These are phyloP conservation scores for Sordariomycetes sp. DNA, from an alignment of 2,329 filamentous ascomycete species.

Conservation along the genomic window DNA sequence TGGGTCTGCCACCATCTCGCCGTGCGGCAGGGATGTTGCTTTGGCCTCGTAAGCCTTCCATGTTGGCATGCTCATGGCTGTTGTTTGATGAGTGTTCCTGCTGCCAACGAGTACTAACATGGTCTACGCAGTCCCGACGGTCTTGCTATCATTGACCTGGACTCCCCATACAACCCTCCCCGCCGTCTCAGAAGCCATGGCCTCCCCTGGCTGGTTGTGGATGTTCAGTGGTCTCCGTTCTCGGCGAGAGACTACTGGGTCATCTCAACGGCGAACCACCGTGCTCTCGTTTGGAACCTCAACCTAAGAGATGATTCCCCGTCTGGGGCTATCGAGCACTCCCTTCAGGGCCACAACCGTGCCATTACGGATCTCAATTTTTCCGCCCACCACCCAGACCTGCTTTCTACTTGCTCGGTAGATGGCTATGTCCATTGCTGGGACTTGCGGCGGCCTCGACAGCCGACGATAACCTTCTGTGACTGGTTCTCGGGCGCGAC, in stretches of 20 bases:
- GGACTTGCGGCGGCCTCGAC: slow-evolving; percentile 67
- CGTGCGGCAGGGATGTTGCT: slow-evolving; percentile 81
- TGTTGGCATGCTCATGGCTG: not conserved
- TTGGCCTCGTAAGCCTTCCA: slow-evolving; percentile 57
- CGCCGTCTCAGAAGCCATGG: slow-evolving; percentile 73
- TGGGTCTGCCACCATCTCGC: slow-evolving; percentile 86
- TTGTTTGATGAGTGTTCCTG: not conserved
- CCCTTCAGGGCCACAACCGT: slow-evolving; percentile 69
- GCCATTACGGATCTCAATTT: slow-evolving; percentile 97
- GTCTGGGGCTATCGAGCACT: slow-evolving; percentile 68
- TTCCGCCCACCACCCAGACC: slow-evolving; percentile 81
- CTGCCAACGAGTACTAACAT: not conserved
- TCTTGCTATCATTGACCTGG: slow-evolving; percentile 82
- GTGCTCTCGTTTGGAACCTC: slow-evolving; percentile 88
- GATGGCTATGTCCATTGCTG: slow-evolving; percentile 91
- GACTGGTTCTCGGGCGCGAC: slow-evolving; percentile 92
- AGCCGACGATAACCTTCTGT: slow-evolving; percentile 70
- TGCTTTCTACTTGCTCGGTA: slow-evolving; percentile 81
- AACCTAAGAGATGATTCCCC: slow-evolving; percentile 65
- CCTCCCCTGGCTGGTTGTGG: slow-evolving; percentile 87
- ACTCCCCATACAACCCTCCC: slow-evolving; percentile 79
- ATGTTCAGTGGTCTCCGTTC: slow-evolving; percentile 96
- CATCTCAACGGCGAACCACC: slow-evolving; percentile 87
- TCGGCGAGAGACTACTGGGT: slow-evolving; percentile 86
- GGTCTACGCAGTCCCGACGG: slow-evolving; percentile 55